Evolutionary conservation across 2,329 filamentous ascomycete genomes (phyloP), one percentile per base, ranked within the genome.

Genomic region (Penicillium sp.): DNA sequence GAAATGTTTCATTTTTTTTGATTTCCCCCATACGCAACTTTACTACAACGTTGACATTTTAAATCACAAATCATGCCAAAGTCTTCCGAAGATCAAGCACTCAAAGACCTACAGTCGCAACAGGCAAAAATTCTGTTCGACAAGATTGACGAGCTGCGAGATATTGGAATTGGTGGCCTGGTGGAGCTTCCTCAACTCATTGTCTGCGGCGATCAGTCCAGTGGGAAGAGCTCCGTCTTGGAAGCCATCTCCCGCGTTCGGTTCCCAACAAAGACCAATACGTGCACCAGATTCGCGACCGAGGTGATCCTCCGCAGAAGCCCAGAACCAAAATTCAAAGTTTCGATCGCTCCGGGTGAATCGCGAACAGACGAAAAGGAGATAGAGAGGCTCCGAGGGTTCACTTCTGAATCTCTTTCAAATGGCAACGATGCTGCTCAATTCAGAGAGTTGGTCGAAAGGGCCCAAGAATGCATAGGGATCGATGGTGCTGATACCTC

Each of bases 191-290:
- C 82, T 1, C 79, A 83, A 57, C 74, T 84, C 30, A 77, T 86
- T 3, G 83, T 86, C 4, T 81, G 81, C 23, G 84, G 85, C 4
- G 80, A 84, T 47, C 82, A 84, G 49, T 84, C 80, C 0, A 79
- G 80, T 1, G 84, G 84, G 2, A 88, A 88, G 62, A 84, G 80
- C n/a, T 86, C 83, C 0, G 82, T 87, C 0, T 76, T 88, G 0
- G 82, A 87, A 56, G 85, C 84, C 0, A 82, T 88, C 40, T 83
- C 84, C 0, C 77, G 80, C 8, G 79, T 89, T 1, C 77, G 77
- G 0, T 87, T 88, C 40, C 81, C 83, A 0, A 70, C 78, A 9
- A 80, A 84, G 4, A 78, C 79, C 12, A 78, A 72, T 20, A 50
- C 83, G 0, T 86, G 83, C 61, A 87, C 85, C 0, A 74, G 81